These are phyloP conservation scores for Albugo candida DNA, from an alignment of 352 stramenopile species.

Conservation along the genomic window DNA sequence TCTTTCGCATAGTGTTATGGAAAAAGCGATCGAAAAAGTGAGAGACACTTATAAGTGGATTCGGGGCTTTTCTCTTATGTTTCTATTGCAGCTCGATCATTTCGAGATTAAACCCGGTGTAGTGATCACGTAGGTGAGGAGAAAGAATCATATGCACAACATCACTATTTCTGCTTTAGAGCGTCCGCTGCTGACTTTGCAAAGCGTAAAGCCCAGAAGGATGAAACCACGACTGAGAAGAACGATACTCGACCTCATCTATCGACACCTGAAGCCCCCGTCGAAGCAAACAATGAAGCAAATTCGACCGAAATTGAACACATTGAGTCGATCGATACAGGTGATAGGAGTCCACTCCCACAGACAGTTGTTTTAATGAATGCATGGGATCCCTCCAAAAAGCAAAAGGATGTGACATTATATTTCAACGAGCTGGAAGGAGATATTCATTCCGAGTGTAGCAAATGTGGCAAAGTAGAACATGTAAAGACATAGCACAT, in stretches of 20 bases:
- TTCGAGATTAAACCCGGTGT: slow-evolving; percentile 75
- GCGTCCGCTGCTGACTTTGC: slow-evolving; percentile 26
- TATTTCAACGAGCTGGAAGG: slow-evolving; percentile 64
- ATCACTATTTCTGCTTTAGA: slow-evolving; percentile 6
- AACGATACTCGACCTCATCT: too few relatives aligned
- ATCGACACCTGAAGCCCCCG: too few relatives aligned
- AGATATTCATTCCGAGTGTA: slow-evolving; percentile 54
- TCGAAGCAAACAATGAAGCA: too few relatives aligned
- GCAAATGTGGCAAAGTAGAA: slow-evolving; percentile 39
- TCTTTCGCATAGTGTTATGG: slow-evolving; percentile 34
- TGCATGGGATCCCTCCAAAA: too few relatives aligned
- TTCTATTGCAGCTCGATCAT: slow-evolving; percentile 30
- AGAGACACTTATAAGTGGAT: neutral
- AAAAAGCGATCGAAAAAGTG: slow-evolving; percentile 55
- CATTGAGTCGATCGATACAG: too few relatives aligned
- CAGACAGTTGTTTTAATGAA: too few relatives aligned
- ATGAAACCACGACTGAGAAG: neutral
- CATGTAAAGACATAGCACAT: slow-evolving; percentile 13
- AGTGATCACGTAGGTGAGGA: slow-evolving; percentile 39
- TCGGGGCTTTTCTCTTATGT: neutral
- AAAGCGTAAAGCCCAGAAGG: slow-evolving; percentile 10
- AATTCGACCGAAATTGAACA: too few relatives aligned
- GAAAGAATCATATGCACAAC: neutral
- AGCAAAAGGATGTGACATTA: neutral
- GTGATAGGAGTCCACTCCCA: too few relatives aligned